These are phyloP conservation scores for Pythium sp. DNA, from an alignment of 352 stramenopile genomes.

Conservation along the genomic window DNA sequence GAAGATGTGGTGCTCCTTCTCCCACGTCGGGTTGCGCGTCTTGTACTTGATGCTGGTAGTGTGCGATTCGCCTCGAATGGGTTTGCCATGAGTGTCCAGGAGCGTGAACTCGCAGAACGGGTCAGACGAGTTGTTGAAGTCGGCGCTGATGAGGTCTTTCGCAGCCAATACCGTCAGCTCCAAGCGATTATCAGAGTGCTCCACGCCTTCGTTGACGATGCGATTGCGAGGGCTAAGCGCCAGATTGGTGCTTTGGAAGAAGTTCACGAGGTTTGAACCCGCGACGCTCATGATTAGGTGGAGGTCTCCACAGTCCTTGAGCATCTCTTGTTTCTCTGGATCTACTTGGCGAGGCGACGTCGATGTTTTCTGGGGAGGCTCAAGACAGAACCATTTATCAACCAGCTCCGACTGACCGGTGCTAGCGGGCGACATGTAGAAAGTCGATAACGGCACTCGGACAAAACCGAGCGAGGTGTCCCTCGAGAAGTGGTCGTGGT, in stretches of 20 bases:
- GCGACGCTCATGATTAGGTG: constrained; percentile 61
- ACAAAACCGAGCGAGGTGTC: constrained; percentile 62
- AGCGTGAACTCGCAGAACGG: constrained; percentile 62
- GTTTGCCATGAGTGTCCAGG: constrained; percentile 45
- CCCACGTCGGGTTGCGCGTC: constrained; percentile 54
- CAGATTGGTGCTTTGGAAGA: constrained; percentile 47
- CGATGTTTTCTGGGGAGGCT: constrained; percentile 35
- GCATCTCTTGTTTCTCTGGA: constrained; percentile 38
- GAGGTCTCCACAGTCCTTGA: constrained; percentile 54
- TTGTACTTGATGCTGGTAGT: constrained; percentile 52
- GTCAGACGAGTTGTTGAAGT: constrained; percentile 63
- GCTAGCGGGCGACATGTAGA: constrained; percentile 63
- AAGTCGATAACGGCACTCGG: constrained; percentile 50
- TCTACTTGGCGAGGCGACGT: constrained; percentile 26
- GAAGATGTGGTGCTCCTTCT: constrained; percentile 63
- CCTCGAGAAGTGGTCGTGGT: constrained; percentile 52
- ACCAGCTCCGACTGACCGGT: constrained; percentile 54
- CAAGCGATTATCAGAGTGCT: constrained; percentile 70
- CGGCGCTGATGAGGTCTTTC: constrained; percentile 45
- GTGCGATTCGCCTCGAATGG: constrained; percentile 50
- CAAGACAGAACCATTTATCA: constrained; percentile 65
- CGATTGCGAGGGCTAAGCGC: constrained; percentile 34
- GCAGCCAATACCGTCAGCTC: constrained; percentile 59
- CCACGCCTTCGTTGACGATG: constrained; percentile 39
- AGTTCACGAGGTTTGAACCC: constrained; percentile 61